phyloP scores from a whole-genome alignment of 768 basidiomycete species.

The Mycena alexandri region DNA sequence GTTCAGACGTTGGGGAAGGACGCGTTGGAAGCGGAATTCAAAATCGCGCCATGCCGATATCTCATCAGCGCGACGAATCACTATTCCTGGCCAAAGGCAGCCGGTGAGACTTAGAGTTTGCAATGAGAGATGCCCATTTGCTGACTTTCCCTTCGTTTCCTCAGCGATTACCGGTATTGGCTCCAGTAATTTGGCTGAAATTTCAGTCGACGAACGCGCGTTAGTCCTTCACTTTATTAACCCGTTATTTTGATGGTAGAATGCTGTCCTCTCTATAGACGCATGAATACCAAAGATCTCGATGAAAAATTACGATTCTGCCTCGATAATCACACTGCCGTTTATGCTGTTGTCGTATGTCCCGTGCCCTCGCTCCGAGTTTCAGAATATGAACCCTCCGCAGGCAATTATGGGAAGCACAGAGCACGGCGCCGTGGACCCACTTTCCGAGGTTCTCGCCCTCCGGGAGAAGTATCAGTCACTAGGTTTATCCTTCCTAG shows the following conservation, averaged over 20 bases:
- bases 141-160: too few relatives aligned
- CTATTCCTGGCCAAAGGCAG: conserved; percentile 63
- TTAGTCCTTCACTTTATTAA: too few relatives aligned
- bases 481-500: conserved; percentile 53
- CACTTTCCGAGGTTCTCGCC: conserved; percentile 51
- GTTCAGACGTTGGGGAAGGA: conserved; percentile 55
- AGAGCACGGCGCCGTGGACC: conserved; percentile 59
- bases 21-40: conserved; percentile 41
- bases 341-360: conserved; percentile 55
- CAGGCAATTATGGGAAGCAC: conserved; percentile 56
- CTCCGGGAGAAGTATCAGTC: conserved; percentile 46
- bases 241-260: too few relatives aligned
- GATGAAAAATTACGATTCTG: conserved; percentile 44
- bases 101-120: conserved; percentile 40
- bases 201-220: conserved; percentile 52
- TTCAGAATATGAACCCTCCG: too few relatives aligned
- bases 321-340: conserved; percentile 44
- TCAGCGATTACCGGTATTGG: conserved; percentile 53
- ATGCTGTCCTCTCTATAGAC: conserved; percentile 10
- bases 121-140: neutral
- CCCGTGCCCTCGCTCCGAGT: too few relatives aligned
- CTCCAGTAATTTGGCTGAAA: conserved; percentile 49
- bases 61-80: conserved; percentile 50
- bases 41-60: conserved; percentile 42
- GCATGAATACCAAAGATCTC: conserved; percentile 49